A percentile compares a stretch with the other conserved stretches of the same genome.
These are phyloP conservation scores for Pestalotiopsis fici DNA, from an alignment of 2,329 filamentous ascomycete species.

Conservation along the genomic window DNA sequence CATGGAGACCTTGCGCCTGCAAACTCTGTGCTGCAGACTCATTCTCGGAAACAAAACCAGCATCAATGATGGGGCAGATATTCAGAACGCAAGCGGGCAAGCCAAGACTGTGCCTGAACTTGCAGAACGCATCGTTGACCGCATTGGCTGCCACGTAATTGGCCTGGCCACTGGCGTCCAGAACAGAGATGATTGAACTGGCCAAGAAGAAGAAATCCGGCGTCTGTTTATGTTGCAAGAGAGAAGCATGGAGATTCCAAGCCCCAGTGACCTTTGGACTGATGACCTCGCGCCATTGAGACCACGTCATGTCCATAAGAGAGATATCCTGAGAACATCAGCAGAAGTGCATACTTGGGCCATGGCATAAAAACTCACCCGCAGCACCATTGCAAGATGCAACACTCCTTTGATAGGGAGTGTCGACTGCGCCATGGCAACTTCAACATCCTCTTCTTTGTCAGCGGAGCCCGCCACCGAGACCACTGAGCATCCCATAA, in stretches of 20 bases:
- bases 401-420: conserved; percentile 11
- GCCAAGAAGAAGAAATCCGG: conserved; percentile 24
- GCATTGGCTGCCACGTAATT: conserved; percentile 35
- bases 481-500: conserved; percentile 13
- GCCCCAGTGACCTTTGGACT: conserved; percentile 29
- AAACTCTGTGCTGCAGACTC: background rate
- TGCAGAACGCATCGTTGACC: conserved; percentile 29
- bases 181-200: conserved; percentile 21
- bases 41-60: conserved; percentile 11
- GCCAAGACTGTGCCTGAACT: conserved; percentile 23
- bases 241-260: conserved; percentile 25
- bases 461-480: conserved; percentile 14
- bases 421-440: conserved; percentile 8
- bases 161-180: conserved; percentile 23
- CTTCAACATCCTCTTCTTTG: conserved; percentile 10
- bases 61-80: conserved; percentile 27
- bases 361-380: background rate
- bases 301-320: conserved; percentile 18
- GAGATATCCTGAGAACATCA: too few species aligned
- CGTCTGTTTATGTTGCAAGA: background rate
- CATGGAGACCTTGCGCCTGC: background rate
- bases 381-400: conserved; percentile 26
- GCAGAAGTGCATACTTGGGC: background rate
- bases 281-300: conserved; percentile 22
- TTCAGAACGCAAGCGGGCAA: conserved; percentile 31